Conservation (phyloP, 2,329 filamentous ascomycete species). For the Aspergillus novofumigatus region DNA sequence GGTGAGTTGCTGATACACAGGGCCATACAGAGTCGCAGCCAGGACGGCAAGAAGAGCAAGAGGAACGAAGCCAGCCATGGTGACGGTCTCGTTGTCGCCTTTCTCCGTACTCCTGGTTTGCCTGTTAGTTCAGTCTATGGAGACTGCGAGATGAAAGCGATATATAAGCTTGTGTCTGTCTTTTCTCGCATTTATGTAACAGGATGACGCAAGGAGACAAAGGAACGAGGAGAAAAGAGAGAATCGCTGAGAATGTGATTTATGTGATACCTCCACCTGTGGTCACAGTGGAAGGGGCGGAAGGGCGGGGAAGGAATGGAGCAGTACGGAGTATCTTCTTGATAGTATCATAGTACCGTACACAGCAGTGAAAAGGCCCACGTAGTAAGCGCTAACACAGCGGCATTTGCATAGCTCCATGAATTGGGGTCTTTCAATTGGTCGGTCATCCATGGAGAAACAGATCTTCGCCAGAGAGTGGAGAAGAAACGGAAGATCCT, state of each 20-base stretch:
- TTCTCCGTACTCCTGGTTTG: background rate
- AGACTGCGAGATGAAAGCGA: background rate
- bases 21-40: slow-evolving; percentile 16
- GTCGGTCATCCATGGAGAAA: background rate
- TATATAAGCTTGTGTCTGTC: background rate
- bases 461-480: background rate
- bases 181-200: background rate
- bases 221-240: background rate
- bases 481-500: background rate
- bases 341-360: too few species aligned
- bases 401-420: background rate
- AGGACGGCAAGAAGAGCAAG: slow-evolving; percentile 19
- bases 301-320: too few species aligned
- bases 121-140: background rate
- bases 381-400: background rate
- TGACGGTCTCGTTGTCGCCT: background rate
- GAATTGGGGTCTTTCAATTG: background rate
- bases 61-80: slow-evolving; percentile 20
- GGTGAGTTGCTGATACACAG: slow-evolving; percentile 15
- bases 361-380: too few species aligned
- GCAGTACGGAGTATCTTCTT: too few species aligned
- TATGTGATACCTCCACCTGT: background rate
- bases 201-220: background rate
- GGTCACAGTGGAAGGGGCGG: too few species aligned
- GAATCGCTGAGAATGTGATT: background rate